Base-by-base conservation (phyloP, 495 filamentous ascomycete species). In the Xylaria castorea region DNA sequence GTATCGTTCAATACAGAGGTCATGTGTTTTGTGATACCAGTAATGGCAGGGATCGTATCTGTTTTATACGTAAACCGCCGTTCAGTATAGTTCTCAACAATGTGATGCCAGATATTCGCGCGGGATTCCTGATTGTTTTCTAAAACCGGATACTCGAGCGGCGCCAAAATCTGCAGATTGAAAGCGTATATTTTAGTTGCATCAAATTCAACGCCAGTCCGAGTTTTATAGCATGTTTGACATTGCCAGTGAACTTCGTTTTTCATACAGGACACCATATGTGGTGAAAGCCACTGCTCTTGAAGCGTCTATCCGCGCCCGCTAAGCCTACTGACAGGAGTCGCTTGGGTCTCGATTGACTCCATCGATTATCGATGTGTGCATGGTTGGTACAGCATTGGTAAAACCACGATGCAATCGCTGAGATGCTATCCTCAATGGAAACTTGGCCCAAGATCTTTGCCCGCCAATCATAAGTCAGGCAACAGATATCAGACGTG, bases 311-410 rank as follows among this genome's bases (percentile, higher is more conserved):
- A 51, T 25, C 48, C 48, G 8, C 48, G 48, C 6, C 8, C 48
- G 11, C n/a, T 48, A 48, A 48, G 44, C 44, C 44, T 48, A 48
- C 44, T 6, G 44, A 48, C 18, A 48, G 44, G 18, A 48, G 44
- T 48, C 44, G 44, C 44, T 5, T 20, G 18, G 44, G 44, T 48
- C 18, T 48, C 44, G 18, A 70, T 81, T 81, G 71, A 4, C 5
- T 6, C 44, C 44, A n/a, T 80, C 32, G 78, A 20, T 48, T 18
- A 48, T 48, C 44, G 18, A 48, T 48, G 18, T 48, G 44, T 0
- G 44, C 44, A 20, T 48, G 44, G 44, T 48, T 48, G 44, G 18
- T 48, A 48, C 18, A 48, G 18, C 44, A 48, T 48, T 48, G 3
- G 8, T 48, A 5, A 7, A 48, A 48, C 44, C 44, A 48, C 18